phyloP scores from a whole-genome alignment of 345 rosid genomes.

The Ailanthus altissimus region DNA sequence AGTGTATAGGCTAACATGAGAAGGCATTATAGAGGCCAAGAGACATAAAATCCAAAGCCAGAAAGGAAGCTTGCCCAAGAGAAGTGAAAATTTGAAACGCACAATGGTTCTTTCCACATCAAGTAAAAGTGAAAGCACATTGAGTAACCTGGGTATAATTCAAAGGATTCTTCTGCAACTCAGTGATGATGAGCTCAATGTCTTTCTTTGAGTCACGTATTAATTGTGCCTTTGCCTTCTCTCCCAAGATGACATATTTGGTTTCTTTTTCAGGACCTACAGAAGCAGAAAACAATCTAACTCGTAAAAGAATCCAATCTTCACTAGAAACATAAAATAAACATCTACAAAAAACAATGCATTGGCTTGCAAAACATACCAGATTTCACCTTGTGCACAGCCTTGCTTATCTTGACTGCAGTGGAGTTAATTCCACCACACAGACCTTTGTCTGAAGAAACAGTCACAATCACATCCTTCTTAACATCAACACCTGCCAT shows the following conservation, averaged over 20 bases:
- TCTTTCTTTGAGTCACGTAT: slow-evolving; percentile 83
- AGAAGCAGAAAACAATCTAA: slow-evolving; percentile 21
- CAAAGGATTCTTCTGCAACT: slow-evolving; percentile 87
- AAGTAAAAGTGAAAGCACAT: background rate
- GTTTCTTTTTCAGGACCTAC: slow-evolving; percentile 88
- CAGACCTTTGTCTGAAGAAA: slow-evolving; percentile 97
- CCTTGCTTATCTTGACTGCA: slow-evolving; percentile 80
- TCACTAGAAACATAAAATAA: background rate
- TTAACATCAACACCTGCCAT: slow-evolving; percentile 80
- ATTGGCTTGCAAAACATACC: slow-evolving; percentile 46
- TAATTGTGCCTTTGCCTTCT: slow-evolving; percentile 85
- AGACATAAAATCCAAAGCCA: background rate
- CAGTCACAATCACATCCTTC: slow-evolving; percentile 88
- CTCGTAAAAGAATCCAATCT: background rate
- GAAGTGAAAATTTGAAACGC: background rate
- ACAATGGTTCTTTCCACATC: background rate
- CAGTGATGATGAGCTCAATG: slow-evolving; percentile 60
- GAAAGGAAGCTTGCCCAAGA: background rate
- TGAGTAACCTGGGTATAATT: slow-evolving; percentile 79
- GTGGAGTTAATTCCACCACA: slow-evolving; percentile 99
- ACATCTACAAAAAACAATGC: background rate
- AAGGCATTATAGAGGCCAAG: background rate
- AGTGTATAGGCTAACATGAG: background rate
- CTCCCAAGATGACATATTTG: slow-evolving; percentile 83
- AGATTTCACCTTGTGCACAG: slow-evolving; percentile 58